Percentiles rank a stretch among this genome's conserved stretches.
These are phyloP conservation scores for Candida buenavistaensis DNA, from an alignment of 1,139 yeast genomes.

Conservation along the genomic window DNA sequence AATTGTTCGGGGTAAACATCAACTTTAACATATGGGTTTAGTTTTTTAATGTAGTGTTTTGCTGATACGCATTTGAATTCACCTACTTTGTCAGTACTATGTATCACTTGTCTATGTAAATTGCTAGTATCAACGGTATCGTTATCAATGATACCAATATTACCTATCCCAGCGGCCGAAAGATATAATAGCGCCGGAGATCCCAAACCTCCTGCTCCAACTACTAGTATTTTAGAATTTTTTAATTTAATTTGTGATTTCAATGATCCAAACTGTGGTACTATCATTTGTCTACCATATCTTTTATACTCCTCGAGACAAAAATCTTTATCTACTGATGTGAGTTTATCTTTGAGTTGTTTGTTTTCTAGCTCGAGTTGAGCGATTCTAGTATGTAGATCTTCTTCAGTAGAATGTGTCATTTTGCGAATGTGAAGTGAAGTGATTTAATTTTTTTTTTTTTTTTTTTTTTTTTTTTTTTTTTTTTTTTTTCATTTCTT, in stretches of 20 bases:
- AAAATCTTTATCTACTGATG: constrained; percentile 15
- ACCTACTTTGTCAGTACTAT: constrained; percentile 67
- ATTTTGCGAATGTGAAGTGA: no score
- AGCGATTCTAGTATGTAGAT: constrained; percentile 21
- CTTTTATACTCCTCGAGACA: constrained; percentile 69
- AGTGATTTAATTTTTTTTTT: neutral
- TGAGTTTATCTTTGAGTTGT: neutral
- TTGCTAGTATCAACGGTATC: constrained; percentile 85
- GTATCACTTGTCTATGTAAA: constrained; percentile 86
- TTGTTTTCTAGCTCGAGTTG: constrained; percentile 27
- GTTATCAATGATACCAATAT: constrained; percentile 81
- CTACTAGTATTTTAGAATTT: constrained; percentile 60
- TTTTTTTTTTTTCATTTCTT: neutral
- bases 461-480: neutral
- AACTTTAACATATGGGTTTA: constrained; percentile 71
- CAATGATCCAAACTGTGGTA: constrained; percentile 67
- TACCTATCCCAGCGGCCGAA: constrained; percentile 86
- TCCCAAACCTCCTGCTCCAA: constrained; percentile 98
- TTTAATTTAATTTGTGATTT: constrained; percentile 60
- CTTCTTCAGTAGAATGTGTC: constrained; percentile 16
- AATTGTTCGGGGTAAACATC: constrained; percentile 54
- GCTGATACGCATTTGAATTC: constrained; percentile 80
- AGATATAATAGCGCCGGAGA: constrained; percentile 87
- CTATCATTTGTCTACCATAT: constrained; percentile 95
- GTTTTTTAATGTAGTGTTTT: constrained; percentile 40